Evolutionary conservation across 306 rosid genomes (phyloP), one percentile per base, ranked within the genome.

Genomic region (Quercus mongolica): DNA sequence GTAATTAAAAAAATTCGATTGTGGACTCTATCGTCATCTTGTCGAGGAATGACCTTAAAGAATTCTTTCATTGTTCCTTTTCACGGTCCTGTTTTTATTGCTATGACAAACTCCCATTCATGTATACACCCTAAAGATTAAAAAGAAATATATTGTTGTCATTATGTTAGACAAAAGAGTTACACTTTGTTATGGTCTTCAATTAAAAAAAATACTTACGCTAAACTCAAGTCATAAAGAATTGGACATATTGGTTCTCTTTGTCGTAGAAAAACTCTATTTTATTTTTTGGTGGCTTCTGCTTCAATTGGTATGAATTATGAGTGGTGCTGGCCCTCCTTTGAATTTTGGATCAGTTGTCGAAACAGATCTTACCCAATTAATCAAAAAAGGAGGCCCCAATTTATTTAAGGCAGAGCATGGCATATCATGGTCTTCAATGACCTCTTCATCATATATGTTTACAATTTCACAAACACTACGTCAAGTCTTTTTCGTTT

Each of bases 1-100:
- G 72, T 25, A 70, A 61, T 64, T 71, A 26, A 56, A 76, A 70
- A 26, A 46, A 44, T 52, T 23, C 17, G 21, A 11, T 30, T 69
- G 78, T 76, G 76, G 80, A 69, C 67, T 28, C 26, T 35, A 35
- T 56, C 26, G 52, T 76, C 78, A 69, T 46, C 51, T 35, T 35
- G 33, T 35, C 28, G 28, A 41, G 76, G 56, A 41, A 67, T 70
- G 56, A 74, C 69, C 38, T 61, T 56, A 19, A 49, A 41, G 35
- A 49, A 31, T 1, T 19, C 20, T 64, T 23, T 28, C 20, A 5
- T 28, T 5, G n/a, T 28, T 63, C 41, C 20, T 6, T 21, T 21
- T 25, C 18, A 20, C 28, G 1, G 41, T 28, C 69, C 41, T 63
- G 41, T 6, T 12, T 26, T 17, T 18, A 30, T 31, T 31, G 23